Percentiles rank a stretch among this genome's conserved stretches.
Conservation (phyloP, 495 filamentous ascomycete species). For the Lasiosphaeriaceae sp. region DNA sequence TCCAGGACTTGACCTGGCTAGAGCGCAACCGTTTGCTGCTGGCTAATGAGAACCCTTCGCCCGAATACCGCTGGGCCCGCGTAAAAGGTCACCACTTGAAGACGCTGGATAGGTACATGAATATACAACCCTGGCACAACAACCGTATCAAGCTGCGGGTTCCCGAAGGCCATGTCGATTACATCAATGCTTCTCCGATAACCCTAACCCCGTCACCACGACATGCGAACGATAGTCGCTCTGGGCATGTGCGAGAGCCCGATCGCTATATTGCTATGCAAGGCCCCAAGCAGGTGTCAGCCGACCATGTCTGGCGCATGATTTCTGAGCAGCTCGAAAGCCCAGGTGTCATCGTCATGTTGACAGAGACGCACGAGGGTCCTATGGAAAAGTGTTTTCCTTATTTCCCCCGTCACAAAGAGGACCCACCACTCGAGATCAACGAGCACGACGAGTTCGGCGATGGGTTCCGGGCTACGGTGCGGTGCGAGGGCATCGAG, state of each 20-base stretch:
- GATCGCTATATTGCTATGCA: slow-evolving; percentile 59
- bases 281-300: slow-evolving; percentile 71
- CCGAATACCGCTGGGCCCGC: slow-evolving; percentile 54
- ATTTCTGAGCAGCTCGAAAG: slow-evolving; percentile 76
- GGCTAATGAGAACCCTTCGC: slow-evolving; percentile 39
- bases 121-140: slow-evolving; percentile 81
- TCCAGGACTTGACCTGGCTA: slow-evolving; percentile 58
- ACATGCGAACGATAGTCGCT: slow-evolving; percentile 35
- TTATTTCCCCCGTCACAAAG: slow-evolving; percentile 70
- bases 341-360: slow-evolving; percentile 88
- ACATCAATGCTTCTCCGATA: slow-evolving; percentile 96
- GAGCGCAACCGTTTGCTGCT: slow-evolving; percentile 53
- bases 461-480: slow-evolving; percentile 55
- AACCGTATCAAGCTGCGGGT: slow-evolving; percentile 83
- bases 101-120: slow-evolving; percentile 71
- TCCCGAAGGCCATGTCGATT: slow-evolving; percentile 74
- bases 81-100: slow-evolving; percentile 45
- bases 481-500: slow-evolving; percentile 49
- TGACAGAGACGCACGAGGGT: slow-evolving; percentile 82
- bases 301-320: slow-evolving; percentile 93
- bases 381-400: slow-evolving; percentile 86
- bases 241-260: slow-evolving; percentile 30
- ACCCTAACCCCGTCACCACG: slow-evolving; percentile 59
- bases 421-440: slow-evolving; percentile 50
- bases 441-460: slow-evolving; percentile 59